Conservation (phyloP, 1,284 basidiomycete genomes). For the Grifola frondosa region DNA sequence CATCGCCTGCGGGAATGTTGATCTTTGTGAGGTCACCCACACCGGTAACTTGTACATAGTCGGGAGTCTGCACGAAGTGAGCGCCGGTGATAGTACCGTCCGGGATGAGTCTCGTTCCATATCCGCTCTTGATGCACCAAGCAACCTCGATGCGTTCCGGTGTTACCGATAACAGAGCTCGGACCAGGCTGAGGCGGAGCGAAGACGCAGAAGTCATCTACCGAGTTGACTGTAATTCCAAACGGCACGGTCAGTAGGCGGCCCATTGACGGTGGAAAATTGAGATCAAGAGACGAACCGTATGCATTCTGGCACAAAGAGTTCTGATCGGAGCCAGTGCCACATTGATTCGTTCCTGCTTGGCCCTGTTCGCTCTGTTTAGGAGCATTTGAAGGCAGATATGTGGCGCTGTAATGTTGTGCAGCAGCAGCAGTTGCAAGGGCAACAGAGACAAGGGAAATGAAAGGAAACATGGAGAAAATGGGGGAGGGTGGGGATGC, state of each 20-base stretch:
- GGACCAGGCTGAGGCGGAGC: constrained; percentile 58
- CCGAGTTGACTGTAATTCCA: constrained; percentile 63
- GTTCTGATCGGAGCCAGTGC: constrained; percentile 51
- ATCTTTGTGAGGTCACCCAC: constrained; percentile 65
- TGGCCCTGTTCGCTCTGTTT: constrained; percentile 59
- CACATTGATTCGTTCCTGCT: constrained; percentile 66
- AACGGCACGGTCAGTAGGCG: too few relatives aligned
- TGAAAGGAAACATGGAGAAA: constrained; percentile 19
- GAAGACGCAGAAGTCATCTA: constrained; percentile 60
- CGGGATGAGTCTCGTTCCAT: constrained; percentile 75
- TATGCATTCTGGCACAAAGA: constrained; percentile 68
- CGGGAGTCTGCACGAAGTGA: constrained; percentile 68
- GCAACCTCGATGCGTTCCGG: constrained; percentile 66
- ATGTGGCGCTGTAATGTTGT: constrained; percentile 40
- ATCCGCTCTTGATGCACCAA: constrained; percentile 67
- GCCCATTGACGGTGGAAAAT: constrained; percentile 15
- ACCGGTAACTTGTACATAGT: constrained; percentile 71
- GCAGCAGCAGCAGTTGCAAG: constrained; percentile 24
- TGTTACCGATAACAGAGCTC: constrained; percentile 52
- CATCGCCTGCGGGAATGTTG: constrained; percentile 61
- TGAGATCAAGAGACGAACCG: constrained; percentile 38
- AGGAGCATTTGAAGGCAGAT: constrained; percentile 44
- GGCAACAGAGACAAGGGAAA: constrained; percentile 16
- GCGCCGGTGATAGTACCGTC: constrained; percentile 70
- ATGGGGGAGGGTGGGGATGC: neutral